phyloP scores from a whole-genome alignment of 306 rosid species.

The Dryas alaskensis region DNA sequence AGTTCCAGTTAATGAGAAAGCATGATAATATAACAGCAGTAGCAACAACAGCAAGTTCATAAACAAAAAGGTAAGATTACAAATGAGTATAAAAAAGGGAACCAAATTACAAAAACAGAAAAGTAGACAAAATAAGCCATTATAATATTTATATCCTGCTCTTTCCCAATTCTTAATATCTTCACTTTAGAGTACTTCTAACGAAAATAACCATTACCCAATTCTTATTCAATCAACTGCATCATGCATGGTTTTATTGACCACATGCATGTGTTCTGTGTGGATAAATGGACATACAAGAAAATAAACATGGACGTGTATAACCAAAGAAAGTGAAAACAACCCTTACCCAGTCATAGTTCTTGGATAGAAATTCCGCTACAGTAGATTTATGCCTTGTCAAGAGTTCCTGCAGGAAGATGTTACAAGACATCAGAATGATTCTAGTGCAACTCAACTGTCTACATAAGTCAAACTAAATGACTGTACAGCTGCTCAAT shows the following conservation, averaged over 20 bases:
- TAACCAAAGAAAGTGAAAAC: constrained; percentile 4
- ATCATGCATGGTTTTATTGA: background rate
- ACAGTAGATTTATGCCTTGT: constrained; percentile 98
- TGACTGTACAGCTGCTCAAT: background rate
- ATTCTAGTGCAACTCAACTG: background rate
- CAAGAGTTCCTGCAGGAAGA: constrained; percentile 79
- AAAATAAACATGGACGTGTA: background rate
- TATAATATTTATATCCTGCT: background rate
- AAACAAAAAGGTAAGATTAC: background rate
- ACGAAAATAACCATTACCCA: background rate
- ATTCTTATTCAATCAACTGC: background rate
- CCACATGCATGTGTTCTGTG: background rate
- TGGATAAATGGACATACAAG: background rate
- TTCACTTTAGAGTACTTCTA: background rate
- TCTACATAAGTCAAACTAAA: constrained; percentile 3
- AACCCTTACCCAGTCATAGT: constrained; percentile 84
- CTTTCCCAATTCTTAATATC: background rate
- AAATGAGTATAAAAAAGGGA: background rate
- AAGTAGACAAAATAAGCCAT: background rate
- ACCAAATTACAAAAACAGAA: background rate
- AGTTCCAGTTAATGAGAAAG: constrained; percentile 21
- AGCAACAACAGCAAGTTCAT: background rate
- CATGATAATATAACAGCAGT: background rate
- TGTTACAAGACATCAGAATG: constrained; percentile 16
- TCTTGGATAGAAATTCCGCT: constrained; percentile 86